These are phyloP conservation scores for Aspergillus fumigatus DNA, from an alignment of 2,329 filamentous ascomycete species.

Conservation along the genomic window DNA sequence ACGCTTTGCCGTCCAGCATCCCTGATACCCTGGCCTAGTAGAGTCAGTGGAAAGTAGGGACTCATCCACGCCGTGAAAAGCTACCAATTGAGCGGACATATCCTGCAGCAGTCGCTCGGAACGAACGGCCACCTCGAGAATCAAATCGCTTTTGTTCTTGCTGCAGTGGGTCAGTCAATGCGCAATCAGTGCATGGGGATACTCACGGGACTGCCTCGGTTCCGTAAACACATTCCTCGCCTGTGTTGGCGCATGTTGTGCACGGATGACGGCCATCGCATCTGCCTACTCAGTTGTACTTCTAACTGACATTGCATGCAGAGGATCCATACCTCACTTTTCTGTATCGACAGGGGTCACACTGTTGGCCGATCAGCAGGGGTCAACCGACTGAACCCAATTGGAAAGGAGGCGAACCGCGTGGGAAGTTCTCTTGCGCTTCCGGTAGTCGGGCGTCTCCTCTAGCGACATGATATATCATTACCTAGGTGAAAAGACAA, in stretches of 20 bases:
- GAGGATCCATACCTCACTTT: slow-evolving; percentile 42
- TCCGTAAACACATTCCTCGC: slow-evolving; percentile 26
- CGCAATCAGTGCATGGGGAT: neutral
- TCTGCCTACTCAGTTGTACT: slow-evolving; percentile 25
- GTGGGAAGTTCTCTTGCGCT: slow-evolving; percentile 26
- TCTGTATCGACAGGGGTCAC: slow-evolving; percentile 45
- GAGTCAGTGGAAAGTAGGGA: slow-evolving; percentile 1
- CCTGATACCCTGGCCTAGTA: neutral
- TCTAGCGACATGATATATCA: slow-evolving; percentile 4
- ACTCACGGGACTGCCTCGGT: slow-evolving; percentile 26
- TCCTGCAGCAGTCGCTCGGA: slow-evolving; percentile 47
- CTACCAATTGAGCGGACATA: slow-evolving; percentile 40
- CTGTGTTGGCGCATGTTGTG: slow-evolving; percentile 17
- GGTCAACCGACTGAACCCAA: slow-evolving; percentile 1
- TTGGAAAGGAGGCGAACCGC: slow-evolving; percentile 15
- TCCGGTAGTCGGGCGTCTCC: slow-evolving; percentile 9
- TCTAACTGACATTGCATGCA: neutral
- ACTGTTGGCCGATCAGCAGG: slow-evolving; percentile 27
- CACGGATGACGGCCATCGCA: slow-evolving; percentile 49
- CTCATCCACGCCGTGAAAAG: slow-evolving; percentile 1
- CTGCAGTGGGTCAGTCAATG: slow-evolving; percentile 18
- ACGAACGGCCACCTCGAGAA: slow-evolving; percentile 48
- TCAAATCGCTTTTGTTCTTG: slow-evolving; percentile 50
- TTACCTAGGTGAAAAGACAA: neutral
- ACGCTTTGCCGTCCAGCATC: slow-evolving; percentile 1